Evolutionary conservation across 2,329 filamentous ascomycete genomes (phyloP).

Genomic region (Fusarium vanettenii): DNA sequence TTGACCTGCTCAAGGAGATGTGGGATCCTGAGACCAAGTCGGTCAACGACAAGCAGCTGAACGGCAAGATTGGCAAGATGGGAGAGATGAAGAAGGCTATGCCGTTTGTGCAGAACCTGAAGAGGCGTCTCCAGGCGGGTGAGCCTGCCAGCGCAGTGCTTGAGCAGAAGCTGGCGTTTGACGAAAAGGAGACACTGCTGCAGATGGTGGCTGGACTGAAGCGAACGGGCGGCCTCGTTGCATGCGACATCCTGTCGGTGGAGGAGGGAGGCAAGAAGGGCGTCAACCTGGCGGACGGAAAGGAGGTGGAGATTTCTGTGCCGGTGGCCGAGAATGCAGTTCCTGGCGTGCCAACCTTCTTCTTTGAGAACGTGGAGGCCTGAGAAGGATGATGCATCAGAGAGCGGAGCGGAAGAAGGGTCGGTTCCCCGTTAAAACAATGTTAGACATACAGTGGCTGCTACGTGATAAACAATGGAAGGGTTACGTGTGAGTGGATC

Average conservation of each 20-base stretch:
- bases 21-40: conserved; percentile 72
- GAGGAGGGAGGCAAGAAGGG: conserved; percentile 77
- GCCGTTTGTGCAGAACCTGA: conserved; percentile 92
- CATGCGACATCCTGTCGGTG: conserved; percentile 78
- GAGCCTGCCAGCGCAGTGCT: conserved; percentile 77
- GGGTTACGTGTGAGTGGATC: background rate
- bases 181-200: conserved; percentile 80
- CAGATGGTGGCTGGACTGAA: conserved; percentile 85
- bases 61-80: conserved; percentile 82
- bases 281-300: conserved; percentile 61
- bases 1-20: conserved; percentile 79
- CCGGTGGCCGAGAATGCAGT: conserved; percentile 78
- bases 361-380: conserved; percentile 81
- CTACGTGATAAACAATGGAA: background rate
- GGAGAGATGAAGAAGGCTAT: conserved; percentile 97
- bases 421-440: conserved; percentile 10
- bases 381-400: conserved; percentile 24
- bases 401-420: background rate
- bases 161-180: conserved; percentile 85
- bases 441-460: conserved; percentile 22
- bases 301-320: conserved; percentile 68
- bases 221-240: conserved; percentile 76
- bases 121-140: conserved; percentile 81
- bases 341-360: conserved; percentile 84
- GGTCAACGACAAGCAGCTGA: conserved; percentile 84